Evolutionary conservation across 192 early-diverging fungal genomes (phyloP), one percentile per base, ranked within the genome.

Genomic region (Coemansia sp.): DNA sequence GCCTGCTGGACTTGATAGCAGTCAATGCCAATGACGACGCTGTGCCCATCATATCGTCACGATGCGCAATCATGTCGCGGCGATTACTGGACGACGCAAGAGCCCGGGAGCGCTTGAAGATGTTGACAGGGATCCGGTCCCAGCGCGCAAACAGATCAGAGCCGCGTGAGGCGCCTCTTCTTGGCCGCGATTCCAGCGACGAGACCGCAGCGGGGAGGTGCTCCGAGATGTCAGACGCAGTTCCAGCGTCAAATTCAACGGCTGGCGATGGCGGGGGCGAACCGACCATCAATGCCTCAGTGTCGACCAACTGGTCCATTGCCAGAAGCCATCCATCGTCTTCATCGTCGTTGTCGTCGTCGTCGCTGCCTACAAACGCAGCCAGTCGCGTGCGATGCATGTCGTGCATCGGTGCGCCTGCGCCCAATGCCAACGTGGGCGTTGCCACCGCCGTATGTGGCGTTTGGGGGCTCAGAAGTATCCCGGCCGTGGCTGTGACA

Each of bases 51-150:
- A 67, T 33, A 53, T 69, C 66, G 64, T 69, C 64, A 21, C 51
- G 3, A 14, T 53, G 51, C 51, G 51, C 6, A 11, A 62, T 52
- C 63, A 75, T 67, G 16, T 39, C 59, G 49, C 69, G 51, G 23
- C 71, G 68, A 20, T 56, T n/a, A 24, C 46, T 62, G 34, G 45
- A 73, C 23, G 75, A 73, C 5, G 81, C 81, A 38, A 83, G 67
- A 0, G 75, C 81, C n/a, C 81, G 67, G 10, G 81, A 83, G 1
- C 81, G 71, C 44, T 75, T 75, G 72, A 83, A 83, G 24, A 83
- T 83, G 57, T 83, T 83, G 56, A 83, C 69, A 7, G 80, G 80
- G 44, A 83, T 83, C 23, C 80, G 80, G 57, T 83, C 80, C 80
- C 80, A 83, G 26, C 75, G 64, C 4, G 78, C 66, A 63, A 81